Conservation (phyloP, 2,329 filamentous ascomycete species). For the Colletotrichum siamense region DNA sequence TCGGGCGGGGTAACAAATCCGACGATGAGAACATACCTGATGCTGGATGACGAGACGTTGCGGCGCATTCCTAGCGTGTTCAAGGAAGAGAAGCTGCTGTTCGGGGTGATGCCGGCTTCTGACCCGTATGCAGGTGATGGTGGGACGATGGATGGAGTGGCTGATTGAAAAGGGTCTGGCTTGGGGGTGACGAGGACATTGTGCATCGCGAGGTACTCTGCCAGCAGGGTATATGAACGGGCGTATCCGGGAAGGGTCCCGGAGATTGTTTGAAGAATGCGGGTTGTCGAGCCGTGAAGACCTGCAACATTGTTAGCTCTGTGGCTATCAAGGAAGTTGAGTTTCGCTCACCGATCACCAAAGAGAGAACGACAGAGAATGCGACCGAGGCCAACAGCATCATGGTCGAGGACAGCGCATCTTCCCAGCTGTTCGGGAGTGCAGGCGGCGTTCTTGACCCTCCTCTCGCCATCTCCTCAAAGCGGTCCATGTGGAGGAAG, state of each 20-base stretch:
- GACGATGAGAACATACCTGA: neutral
- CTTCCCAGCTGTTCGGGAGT: neutral
- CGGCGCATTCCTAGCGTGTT: conserved; percentile 1
- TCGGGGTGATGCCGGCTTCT: neutral
- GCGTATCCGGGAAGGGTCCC: neutral
- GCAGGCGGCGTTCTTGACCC: neutral
- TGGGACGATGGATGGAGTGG: neutral
- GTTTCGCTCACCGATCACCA: conserved; percentile 7
- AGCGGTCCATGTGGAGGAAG: conserved; percentile 13
- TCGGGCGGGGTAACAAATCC: neutral
- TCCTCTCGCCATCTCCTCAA: neutral
- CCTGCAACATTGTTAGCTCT: neutral
- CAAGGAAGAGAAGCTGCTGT: conserved; percentile 8
- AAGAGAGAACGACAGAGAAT: conserved; percentile 14
- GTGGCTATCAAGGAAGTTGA: too few species aligned
- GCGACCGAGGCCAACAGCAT: conserved; percentile 23
- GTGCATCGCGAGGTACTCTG: conserved; percentile 9
- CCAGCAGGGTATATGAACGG: neutral
- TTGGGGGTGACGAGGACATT: neutral
- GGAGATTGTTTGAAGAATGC: neutral
- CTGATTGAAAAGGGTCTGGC: neutral
- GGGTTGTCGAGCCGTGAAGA: neutral
- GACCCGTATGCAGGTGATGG: neutral
- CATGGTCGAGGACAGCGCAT: conserved; percentile 18
- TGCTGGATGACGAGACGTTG: conserved; percentile 1